Base-by-base conservation (phyloP, 495 filamentous ascomycete species). In the Aspergillus ostianus region DNA sequence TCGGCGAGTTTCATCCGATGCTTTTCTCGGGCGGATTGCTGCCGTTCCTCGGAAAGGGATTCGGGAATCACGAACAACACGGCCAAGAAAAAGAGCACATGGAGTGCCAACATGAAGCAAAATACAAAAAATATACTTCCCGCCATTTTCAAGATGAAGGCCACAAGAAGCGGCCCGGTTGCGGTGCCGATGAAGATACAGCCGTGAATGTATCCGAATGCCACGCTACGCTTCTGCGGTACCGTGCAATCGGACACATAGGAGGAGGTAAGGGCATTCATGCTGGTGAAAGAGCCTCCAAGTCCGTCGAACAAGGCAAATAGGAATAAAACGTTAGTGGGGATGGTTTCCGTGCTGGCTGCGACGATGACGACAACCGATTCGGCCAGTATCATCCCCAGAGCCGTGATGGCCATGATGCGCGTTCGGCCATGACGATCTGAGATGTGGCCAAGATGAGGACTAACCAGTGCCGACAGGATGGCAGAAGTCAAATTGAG, bases 191-290 rank as follows among this genome's bases (percentile, higher is more conserved):
- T 80, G 67, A 96, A 98, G 17, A 98, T 78, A 64, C 86, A 87
- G 15, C 90, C 92, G 65, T 97, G 91, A 60, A 96, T 88, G 63
- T 90, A 91, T 3, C 90, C 92, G 70, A 98, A 96, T 21, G 86
- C 85, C n/a, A 94, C 88, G 50, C 87, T 90, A 19, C 94, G 84
- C 59, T 83, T 82, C 27, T 86, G 85, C 0, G 91, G 89, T 17
- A 86, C 77, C 13, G 94, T 93, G 72, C 91, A 96, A 68, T 98
- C 94, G 46, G 90, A 83, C 6, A 87, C 88, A 69, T 98, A 98
- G 0, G 93, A 88, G 66, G 93, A 85, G 21, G 83, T 85, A 45
- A 98, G 67, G 10, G 94, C 90, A 78, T 91, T 88, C 3, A 83
- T 86, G 1, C 88, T 82, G 3, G 90, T 92, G 72, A 97, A 96